Percentiles rank a stretch among this genome's conserved stretches.
These are phyloP conservation scores for Fragilaria radians DNA, from an alignment of 108 stramenopile species.

Conservation along the genomic window DNA sequence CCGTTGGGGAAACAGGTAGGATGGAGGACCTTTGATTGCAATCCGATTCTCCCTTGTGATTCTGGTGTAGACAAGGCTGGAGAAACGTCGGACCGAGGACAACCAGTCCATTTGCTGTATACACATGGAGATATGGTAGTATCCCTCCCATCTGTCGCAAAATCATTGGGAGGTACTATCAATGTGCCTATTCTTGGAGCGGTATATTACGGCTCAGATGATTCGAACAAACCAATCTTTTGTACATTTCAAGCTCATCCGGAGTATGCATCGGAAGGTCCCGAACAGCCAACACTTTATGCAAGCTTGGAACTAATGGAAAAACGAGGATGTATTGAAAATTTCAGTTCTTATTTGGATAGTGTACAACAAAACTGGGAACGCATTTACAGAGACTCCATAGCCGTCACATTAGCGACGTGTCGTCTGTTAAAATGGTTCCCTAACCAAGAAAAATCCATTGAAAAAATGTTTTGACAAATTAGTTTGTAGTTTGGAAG, in stretches of 20 bases:
- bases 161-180: conserved; percentile 45
- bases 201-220: conserved; percentile 42
- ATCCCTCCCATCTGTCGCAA: conserved; percentile 45
- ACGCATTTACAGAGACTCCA: background rate
- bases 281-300: background rate
- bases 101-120: conserved; percentile 27
- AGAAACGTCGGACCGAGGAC: background rate
- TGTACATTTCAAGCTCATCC: conserved; percentile 81
- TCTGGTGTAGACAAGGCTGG: background rate
- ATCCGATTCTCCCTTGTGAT: conserved; percentile 9
- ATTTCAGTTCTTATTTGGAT: background rate
- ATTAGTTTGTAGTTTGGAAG: no score
- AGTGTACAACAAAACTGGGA: background rate
- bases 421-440: background rate
- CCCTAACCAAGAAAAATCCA: background rate
- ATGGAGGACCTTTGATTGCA: conserved; percentile 24
- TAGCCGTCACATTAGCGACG: background rate
- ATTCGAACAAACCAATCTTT: conserved; percentile 33
- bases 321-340: background rate
- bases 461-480: no score
- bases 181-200: conserved; percentile 59
- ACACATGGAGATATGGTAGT: conserved; percentile 82
- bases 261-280: conserved; percentile 38
- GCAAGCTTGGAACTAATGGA: background rate
- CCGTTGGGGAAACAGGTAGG: conserved; percentile 26